Conservation (phyloP, 139 green algal genomes). For the Chlorella sp. region DNA sequence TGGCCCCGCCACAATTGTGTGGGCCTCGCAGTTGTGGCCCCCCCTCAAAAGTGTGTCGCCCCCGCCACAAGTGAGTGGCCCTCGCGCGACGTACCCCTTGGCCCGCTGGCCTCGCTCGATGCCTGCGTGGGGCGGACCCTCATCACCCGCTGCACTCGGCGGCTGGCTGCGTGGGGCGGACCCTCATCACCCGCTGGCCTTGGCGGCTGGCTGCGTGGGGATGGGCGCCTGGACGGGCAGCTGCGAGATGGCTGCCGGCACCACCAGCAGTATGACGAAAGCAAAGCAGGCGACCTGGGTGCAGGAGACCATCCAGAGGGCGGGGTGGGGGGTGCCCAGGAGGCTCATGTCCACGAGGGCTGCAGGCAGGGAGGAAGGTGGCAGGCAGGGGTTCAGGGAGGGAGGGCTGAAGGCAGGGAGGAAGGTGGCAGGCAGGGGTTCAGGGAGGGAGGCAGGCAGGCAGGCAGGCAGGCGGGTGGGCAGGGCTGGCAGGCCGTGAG, state of each 20-base stretch:
- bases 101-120: too few species aligned
- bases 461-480: background rate
- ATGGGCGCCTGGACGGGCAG: background rate
- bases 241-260: background rate
- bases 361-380: background rate
- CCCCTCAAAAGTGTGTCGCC: too few species aligned
- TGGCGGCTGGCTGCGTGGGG: too few species aligned
- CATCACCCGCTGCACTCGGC: too few species aligned
- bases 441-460: too few species aligned
- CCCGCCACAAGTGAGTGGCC: too few species aligned
- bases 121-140: too few species aligned
- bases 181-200: too few species aligned
- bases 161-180: too few species aligned
- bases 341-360: slow-evolving; percentile 1
- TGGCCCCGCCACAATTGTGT: too few species aligned
- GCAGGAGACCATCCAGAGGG: background rate
- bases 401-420: background rate
- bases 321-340: background rate
- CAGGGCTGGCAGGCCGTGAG: background rate
- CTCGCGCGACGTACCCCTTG: too few species aligned
- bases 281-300: background rate
- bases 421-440: background rate
- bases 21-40: too few species aligned
- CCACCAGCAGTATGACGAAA: background rate
- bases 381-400: background rate